Percentiles rank a stretch among this genome's conserved stretches.
Conservation (phyloP, 768 basidiomycete species). For the Hygrophorus russula region DNA sequence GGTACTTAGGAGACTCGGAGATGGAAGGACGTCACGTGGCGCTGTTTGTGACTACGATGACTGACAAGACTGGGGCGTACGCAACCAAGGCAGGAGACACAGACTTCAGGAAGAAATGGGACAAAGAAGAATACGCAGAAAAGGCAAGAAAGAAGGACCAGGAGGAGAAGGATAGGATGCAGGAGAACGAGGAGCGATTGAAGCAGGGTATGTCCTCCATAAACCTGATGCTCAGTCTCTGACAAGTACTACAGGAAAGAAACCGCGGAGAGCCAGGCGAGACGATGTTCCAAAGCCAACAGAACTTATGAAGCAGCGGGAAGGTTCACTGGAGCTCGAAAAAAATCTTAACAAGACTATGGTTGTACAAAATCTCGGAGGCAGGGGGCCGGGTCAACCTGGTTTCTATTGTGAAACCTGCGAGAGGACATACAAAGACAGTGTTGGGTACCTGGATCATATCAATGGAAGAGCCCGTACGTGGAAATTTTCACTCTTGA, state of each 20-base stretch:
- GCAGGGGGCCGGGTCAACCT: conserved; percentile 79
- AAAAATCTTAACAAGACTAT: conserved; percentile 94
- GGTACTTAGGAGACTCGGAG: neutral
- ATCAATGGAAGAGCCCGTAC: conserved; percentile 88
- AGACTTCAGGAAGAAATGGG: conserved; percentile 86
- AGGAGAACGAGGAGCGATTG: conserved; percentile 75
- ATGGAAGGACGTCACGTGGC: conserved; percentile 3
- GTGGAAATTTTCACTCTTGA: conserved; percentile 20
- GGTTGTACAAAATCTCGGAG: conserved; percentile 80
- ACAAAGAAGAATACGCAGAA: conserved; percentile 85
- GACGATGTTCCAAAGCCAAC: conserved; percentile 90
- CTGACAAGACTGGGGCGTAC: conserved; percentile 30
- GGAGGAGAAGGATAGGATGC: conserved; percentile 73
- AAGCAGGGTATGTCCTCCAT: conserved; percentile 52
- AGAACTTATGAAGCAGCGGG: conserved; percentile 84
- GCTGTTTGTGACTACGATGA: conserved; percentile 15
- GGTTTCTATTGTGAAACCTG: conserved; percentile 94
- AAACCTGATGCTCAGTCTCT: neutral
- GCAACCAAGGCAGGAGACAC: conserved; percentile 46
- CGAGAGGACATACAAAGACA: conserved; percentile 87
- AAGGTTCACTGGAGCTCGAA: conserved; percentile 75
- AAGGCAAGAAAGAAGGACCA: conserved; percentile 72
- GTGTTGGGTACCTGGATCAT: conserved; percentile 88
- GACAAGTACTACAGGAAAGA: conserved; percentile 51
- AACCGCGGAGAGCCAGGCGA: conserved; percentile 53